Base-by-base conservation (phyloP, 768 basidiomycete genomes). In the Boletus subparvulus region DNA sequence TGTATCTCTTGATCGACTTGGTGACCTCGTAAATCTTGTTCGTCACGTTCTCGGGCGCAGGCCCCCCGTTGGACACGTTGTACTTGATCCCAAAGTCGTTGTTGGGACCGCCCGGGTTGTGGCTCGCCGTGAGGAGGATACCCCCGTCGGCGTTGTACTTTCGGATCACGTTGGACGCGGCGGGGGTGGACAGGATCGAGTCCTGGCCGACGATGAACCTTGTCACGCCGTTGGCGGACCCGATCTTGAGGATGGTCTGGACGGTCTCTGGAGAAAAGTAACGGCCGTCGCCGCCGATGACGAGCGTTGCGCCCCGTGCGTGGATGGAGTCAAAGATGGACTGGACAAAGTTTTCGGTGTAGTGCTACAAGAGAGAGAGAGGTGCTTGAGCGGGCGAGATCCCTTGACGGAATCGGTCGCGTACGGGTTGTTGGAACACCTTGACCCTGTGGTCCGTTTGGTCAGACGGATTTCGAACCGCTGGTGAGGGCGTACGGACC, bases 41-140 rank as follows among this genome's bases (percentile, higher is more conserved):
- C n/a, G 97, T 99, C 56, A 99, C 87, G 67, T 80, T 85, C 76
- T 99, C 97, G 0, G 97, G 94, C 21, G 97, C 97, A 19, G 97
- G 96, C 4, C 97, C 97, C 58, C 97, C 97, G 65, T 99, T 99
- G 39, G 88, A 87, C 47, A 94, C 90, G 74, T 99, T 99, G 80
- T 97, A 99, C 76, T 99, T 98, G 84, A 99, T 98, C 47, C 97
- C 97, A 72, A 98, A 99, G 74, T 99, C 97, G 66, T 91, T 89
- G 69, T 93, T 83, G n/a, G 97, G 97, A 24, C 97, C 97, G 52
- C 97, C 97, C 17, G 97, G 95, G 74, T 99, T 99, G 80, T 99
- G 97, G 58, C 87, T 90, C 17, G 97, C 97, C 6, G 97, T 99
- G 61, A 99, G 80, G 52, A 99, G 81, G 74, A 99, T 99, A 61